These are phyloP conservation scores for Venturia nashicola DNA, from an alignment of 2,329 filamentous ascomycete genomes.

Conservation along the genomic window DNA sequence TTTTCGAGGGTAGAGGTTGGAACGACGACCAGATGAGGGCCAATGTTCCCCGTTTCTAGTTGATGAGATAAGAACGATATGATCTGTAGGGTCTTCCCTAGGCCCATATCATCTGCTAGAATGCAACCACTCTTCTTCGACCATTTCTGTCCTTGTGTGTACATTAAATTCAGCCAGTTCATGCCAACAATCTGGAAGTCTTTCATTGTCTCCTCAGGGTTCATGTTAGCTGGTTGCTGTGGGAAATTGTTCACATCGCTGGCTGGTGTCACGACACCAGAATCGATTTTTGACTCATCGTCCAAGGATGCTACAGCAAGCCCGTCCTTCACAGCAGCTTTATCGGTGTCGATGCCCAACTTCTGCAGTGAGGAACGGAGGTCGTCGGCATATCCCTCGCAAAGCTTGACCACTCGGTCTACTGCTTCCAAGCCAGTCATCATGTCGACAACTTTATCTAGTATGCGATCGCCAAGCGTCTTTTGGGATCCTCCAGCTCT, in stretches of 20 bases:
- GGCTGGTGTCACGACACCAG: slow-evolving; percentile 6
- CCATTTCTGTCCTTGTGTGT: slow-evolving; percentile 31
- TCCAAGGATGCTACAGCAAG: slow-evolving; percentile 19
- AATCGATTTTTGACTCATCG: slow-evolving; percentile 22
- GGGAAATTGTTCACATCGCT: slow-evolving; percentile 31
- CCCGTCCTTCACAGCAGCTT: slow-evolving; percentile 37
- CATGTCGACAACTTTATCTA: slow-evolving; percentile 59
- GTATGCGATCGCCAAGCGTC: slow-evolving; percentile 52
- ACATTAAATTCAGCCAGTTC: slow-evolving; percentile 80
- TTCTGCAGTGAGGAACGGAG: slow-evolving; percentile 51
- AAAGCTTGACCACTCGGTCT: slow-evolving; percentile 66
- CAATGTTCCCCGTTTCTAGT: slow-evolving; percentile 44
- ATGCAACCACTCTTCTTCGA: slow-evolving; percentile 73
- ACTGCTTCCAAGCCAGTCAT: slow-evolving; percentile 71
- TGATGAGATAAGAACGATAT: slow-evolving; percentile 84
- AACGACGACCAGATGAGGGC: slow-evolving; percentile 69
- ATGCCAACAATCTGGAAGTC: slow-evolving; percentile 89
- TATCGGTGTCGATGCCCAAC: slow-evolving; percentile 57
- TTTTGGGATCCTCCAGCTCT: slow-evolving; percentile 23
- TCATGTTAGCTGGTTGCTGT: slow-evolving; percentile 67
- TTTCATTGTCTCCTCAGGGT: slow-evolving; percentile 65
- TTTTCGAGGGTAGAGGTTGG: slow-evolving; percentile 91
- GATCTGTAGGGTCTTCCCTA: slow-evolving; percentile 77
- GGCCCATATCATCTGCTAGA: slow-evolving; percentile 65
- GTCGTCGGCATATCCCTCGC: slow-evolving; percentile 59